Percentiles rank a stretch among this genome's conserved stretches.
Evolutionary conservation across 2,329 filamentous ascomycete genomes (phyloP).

Genomic region (Beauveria caledonica): DNA sequence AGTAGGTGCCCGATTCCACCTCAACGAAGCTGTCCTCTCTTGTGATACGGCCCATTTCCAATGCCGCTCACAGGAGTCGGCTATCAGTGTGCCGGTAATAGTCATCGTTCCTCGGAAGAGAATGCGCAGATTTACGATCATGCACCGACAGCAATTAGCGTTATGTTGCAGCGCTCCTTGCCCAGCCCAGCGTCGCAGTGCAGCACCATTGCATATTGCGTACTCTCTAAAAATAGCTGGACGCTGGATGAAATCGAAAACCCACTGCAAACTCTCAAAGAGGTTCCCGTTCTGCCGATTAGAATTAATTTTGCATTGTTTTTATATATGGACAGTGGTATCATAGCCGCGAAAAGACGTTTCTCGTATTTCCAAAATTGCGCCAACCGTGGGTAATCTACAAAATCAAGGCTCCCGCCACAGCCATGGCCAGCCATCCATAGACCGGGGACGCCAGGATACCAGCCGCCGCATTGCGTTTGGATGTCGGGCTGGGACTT

Average conservation of each 20-base stretch:
- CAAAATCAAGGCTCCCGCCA: not conserved
- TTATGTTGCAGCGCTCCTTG: not conserved
- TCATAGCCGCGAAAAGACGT: not conserved
- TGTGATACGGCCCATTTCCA: not conserved
- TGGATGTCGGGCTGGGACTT: not conserved
- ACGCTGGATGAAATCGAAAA: not conserved
- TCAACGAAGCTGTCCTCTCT: no score
- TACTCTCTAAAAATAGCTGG: not conserved
- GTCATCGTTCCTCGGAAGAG: not conserved
- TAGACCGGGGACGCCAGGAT: not conserved
- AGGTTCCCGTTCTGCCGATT: not conserved
- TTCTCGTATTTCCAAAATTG: not conserved
- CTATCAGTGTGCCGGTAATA: not conserved
- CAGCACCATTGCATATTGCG: no score
- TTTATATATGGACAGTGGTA: slow-evolving; percentile 4
- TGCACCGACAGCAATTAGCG: not conserved
- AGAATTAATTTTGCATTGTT: not conserved
- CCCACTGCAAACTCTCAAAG: not conserved
- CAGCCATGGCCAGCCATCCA: not conserved
- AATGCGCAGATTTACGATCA: not conserved
- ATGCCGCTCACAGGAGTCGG: not conserved
- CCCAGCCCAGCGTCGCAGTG: not conserved
- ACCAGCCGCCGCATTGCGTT: not conserved
- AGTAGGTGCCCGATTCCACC: not conserved
- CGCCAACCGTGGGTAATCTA: not conserved